Evolutionary conservation across 2,329 filamentous ascomycete genomes (phyloP).

Genomic region (Hypocreales sp.): DNA sequence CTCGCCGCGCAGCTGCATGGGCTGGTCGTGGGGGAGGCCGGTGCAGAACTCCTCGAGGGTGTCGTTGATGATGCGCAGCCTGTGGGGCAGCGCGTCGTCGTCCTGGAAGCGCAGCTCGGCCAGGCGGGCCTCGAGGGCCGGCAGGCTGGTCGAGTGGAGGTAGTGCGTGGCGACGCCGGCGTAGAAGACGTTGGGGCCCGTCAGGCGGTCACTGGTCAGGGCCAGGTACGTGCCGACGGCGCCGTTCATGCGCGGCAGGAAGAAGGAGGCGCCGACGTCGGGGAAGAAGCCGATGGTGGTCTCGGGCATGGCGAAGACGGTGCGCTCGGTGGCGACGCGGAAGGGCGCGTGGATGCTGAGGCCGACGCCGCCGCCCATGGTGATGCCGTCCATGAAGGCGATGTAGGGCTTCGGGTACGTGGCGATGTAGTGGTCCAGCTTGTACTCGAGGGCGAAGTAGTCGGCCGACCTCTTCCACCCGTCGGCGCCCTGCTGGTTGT

Average conservation of each 20-base stretch:
- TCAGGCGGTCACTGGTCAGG: slow-evolving; percentile 71
- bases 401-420: slow-evolving; percentile 89
- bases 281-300: slow-evolving; percentile 98
- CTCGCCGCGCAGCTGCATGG: slow-evolving; percentile 50
- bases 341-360: slow-evolving; percentile 91
- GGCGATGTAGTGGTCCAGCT: slow-evolving; percentile 86
- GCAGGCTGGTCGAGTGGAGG: slow-evolving; percentile 76
- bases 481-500: slow-evolving; percentile 51
- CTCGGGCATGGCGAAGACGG: slow-evolving; percentile 95
- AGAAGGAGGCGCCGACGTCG: slow-evolving; percentile 92
- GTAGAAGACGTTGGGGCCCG: slow-evolving; percentile 76
- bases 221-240: slow-evolving; percentile 82
- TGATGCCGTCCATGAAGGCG: slow-evolving; percentile 93
- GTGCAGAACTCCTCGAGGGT: slow-evolving; percentile 89
- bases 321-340: slow-evolving; percentile 90
- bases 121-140: slow-evolving; percentile 67
- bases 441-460: slow-evolving; percentile 93
- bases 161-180: slow-evolving; percentile 91
- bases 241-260: slow-evolving; percentile 80
- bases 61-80: slow-evolving; percentile 59
- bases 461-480: slow-evolving; percentile 63
- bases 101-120: slow-evolving; percentile 84
- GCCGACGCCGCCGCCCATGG: slow-evolving; percentile 95
- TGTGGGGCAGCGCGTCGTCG: slow-evolving; percentile 43
- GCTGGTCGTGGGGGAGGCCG: slow-evolving; percentile 63